Percentiles rank a stretch among this genome's conserved stretches.
phyloP scores from a whole-genome alignment of 805 yeast species.

The Yamadazyma kitorensis region DNA sequence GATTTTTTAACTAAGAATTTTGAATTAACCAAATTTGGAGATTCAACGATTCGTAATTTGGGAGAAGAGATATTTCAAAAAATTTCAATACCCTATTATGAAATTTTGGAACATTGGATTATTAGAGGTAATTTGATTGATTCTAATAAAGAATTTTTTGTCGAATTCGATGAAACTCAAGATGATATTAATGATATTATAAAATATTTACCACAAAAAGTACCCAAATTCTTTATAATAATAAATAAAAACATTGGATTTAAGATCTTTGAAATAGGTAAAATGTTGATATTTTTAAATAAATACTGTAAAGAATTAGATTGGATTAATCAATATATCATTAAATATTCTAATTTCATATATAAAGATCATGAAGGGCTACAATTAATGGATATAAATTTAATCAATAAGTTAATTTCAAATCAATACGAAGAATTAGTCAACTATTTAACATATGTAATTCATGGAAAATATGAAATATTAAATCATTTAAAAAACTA shows the following conservation, averaged over 20 bases:
- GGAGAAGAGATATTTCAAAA: conserved; percentile 44
- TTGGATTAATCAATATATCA: conserved; percentile 53
- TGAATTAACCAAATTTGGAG: conserved; percentile 61
- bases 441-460: conserved; percentile 45
- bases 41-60: conserved; percentile 44
- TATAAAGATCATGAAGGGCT: conserved; percentile 32
- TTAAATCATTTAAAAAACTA: conserved; percentile 56
- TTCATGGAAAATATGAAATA: conserved; percentile 48
- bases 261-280: conserved; percentile 66
- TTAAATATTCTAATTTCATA: conserved; percentile 28
- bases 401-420: conserved; percentile 30
- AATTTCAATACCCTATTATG: conserved; percentile 58
- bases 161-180: conserved; percentile 27
- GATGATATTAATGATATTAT: conserved; percentile 35
- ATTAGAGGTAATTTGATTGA: conserved; percentile 60
- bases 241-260: conserved; percentile 31
- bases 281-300: conserved; percentile 61
- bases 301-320: conserved; percentile 62
- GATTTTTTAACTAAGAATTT: conserved; percentile 54
- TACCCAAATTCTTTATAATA: conserved; percentile 45
- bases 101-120: conserved; percentile 64
- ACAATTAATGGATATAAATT: conserved; percentile 30
- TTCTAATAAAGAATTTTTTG: conserved; percentile 62
- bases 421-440: conserved; percentile 53
- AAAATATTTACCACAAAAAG: conserved; percentile 26